These are phyloP conservation scores for Priceomyces melissophilus DNA, from an alignment of 805 yeast genomes.

Conservation along the genomic window DNA sequence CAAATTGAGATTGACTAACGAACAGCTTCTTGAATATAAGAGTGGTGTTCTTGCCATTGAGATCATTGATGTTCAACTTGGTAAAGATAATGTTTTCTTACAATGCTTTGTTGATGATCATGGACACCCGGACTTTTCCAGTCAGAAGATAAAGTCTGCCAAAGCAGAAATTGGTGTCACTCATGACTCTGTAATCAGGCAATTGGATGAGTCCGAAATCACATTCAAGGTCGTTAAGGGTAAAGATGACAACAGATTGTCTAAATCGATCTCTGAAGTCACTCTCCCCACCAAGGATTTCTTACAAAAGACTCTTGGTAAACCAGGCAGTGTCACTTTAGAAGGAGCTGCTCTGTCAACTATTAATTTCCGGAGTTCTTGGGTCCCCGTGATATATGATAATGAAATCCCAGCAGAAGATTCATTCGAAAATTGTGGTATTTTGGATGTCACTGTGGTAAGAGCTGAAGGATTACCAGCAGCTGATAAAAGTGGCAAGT, in stretches of 20 bases:
- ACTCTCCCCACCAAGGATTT: slow-evolving; percentile 65
- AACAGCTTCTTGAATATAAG: slow-evolving; percentile 53
- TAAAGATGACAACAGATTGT: slow-evolving; percentile 49
- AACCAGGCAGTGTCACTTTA: slow-evolving; percentile 56
- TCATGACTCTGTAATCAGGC: slow-evolving; percentile 75
- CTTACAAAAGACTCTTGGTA: slow-evolving; percentile 59
- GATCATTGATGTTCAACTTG: slow-evolving; percentile 54
- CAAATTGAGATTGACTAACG: slow-evolving; percentile 50
- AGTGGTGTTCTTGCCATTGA: slow-evolving; percentile 78
- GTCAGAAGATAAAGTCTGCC: slow-evolving; percentile 51
- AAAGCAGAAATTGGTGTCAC: slow-evolving; percentile 37
- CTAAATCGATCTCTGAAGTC: slow-evolving; percentile 57
- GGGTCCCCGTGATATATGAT: slow-evolving; percentile 68
- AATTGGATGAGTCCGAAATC: slow-evolving; percentile 69
- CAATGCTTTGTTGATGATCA: slow-evolving; percentile 76
- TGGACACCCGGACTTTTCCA: slow-evolving; percentile 60
- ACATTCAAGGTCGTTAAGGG: slow-evolving; percentile 61
- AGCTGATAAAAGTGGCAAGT: slow-evolving; percentile 89
- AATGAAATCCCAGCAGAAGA: slow-evolving; percentile 68
- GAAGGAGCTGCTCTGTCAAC: slow-evolving; percentile 50
- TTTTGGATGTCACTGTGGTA: slow-evolving; percentile 55
- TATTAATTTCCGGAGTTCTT: slow-evolving; percentile 61
- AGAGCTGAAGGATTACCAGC: slow-evolving; percentile 69
- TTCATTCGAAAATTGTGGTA: slow-evolving; percentile 71
- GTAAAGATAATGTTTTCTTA: slow-evolving; percentile 57